Evolutionary conservation across 441 rosid species (phyloP).

Genomic region (Cnidoscolus chayamansa): DNA sequence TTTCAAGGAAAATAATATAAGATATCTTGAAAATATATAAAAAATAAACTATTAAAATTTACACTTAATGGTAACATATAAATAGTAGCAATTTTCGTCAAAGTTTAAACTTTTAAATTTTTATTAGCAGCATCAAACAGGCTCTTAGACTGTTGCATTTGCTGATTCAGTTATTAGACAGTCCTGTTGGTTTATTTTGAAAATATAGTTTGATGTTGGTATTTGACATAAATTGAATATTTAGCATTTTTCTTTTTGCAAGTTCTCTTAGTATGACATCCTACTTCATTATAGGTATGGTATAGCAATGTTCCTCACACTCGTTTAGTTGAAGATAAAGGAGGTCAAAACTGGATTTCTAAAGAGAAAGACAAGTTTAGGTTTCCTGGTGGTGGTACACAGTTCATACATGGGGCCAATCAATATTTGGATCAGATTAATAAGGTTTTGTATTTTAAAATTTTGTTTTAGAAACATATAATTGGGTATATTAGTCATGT

Average conservation of each 20-base stretch:
- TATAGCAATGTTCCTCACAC: constrained; percentile 83
- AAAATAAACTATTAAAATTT: no score
- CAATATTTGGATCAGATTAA: constrained; percentile 83
- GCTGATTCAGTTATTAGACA: neutral
- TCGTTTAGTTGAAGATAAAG: constrained; percentile 85
- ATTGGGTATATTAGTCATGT: constrained; percentile 15
- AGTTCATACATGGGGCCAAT: constrained; percentile 98
- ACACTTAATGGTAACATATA: no score
- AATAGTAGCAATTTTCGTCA: no score
- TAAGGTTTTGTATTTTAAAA: constrained; percentile 40
- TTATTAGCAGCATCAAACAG: no score
- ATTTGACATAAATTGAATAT: neutral
- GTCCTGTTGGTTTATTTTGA: no score
- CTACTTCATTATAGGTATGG: constrained; percentile 63
- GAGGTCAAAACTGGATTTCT: constrained; percentile 94
- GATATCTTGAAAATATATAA: no score
- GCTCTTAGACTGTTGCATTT: neutral
- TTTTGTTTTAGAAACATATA: neutral
- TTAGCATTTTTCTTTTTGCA: neutral
- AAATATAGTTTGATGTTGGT: no score
- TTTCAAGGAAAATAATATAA: no score
- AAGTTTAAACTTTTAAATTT: no score
- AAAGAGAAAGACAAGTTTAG: constrained; percentile 71
- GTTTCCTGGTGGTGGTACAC: constrained; percentile 99
- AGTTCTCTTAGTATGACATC: constrained; percentile 19